Base-by-base conservation (phyloP, 768 basidiomycete genomes). In the Rhodotorula paludigena region DNA sequence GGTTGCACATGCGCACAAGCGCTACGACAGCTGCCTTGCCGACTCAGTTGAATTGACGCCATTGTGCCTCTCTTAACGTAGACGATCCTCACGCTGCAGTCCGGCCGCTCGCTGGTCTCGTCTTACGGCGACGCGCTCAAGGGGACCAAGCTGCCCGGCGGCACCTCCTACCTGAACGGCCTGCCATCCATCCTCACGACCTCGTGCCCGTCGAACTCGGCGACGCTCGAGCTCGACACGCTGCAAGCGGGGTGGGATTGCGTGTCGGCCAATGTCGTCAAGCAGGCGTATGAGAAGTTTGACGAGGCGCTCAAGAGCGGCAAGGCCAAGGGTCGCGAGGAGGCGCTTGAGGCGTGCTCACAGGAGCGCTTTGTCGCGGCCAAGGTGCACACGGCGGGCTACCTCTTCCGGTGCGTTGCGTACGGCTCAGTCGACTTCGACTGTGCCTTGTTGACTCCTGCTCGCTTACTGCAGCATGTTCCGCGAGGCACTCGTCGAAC, bases 311-410 rank as follows among this genome's bases (percentile, higher is more conserved):
- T 79, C 59, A 78, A 78, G 70, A 70, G 68, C 7, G 80, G 80
- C 14, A 73, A 76, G 66, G 80, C 80, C 14, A 74, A 76, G 66
- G 75, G 58, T 32, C 79, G 79, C 67, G 81, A 80, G 49, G 75
- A 79, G 58, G 80, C 81, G n/a, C 78, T 80, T 73, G 81, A 81
- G 74, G 69, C 59, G 53, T 80, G 79, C 66, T 79, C 78, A 28
- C 79, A 80, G 68, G 77, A 77, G 33, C 49, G 80, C 16, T 81
- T 80, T 71, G 74, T 81, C 58, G 81, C 81, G 30, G 80, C 80
- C 49, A 80, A 80, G 74, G 65, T 80, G 48, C 81, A 81, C 71
- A 75, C 77, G 7, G 70, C 73, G 5, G 78, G 78, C 30, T 78
- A 80, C 73, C 80, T 81, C 61, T 81, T 77, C 74, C 76, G 78